Percentiles rank a stretch among this genome's conserved stretches.
These are phyloP conservation scores for Diatrype stigma DNA, from an alignment of 2,329 filamentous ascomycete genomes.

Conservation along the genomic window DNA sequence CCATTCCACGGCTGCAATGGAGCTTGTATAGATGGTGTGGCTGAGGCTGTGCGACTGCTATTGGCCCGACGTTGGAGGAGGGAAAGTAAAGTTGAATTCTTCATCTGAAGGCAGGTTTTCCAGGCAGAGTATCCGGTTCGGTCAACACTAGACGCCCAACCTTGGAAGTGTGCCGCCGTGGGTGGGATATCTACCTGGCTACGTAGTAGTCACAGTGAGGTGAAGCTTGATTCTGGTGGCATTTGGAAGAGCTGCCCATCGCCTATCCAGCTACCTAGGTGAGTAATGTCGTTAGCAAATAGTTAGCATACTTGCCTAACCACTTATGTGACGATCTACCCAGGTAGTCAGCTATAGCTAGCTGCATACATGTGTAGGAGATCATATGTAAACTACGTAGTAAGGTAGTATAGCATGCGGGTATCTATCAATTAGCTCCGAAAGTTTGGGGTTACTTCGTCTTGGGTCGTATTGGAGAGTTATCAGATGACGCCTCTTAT, in stretches of 20 bases:
- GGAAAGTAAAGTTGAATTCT: no score
- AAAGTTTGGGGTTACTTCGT: background rate
- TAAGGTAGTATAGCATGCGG: no score
- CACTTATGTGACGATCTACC: no score
- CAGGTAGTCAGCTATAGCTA: background rate
- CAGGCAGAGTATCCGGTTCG: background rate
- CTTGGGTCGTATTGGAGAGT: background rate
- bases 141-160: background rate
- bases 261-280: no score
- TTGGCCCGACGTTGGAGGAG: background rate
- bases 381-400: no score
- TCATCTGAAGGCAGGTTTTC: background rate
- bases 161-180: no score
- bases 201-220: no score
- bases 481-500: background rate
- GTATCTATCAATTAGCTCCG: background rate
- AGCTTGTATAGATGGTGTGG: background rate
- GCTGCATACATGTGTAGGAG: background rate
- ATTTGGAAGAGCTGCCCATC: no score
- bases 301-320: no score
- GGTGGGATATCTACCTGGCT: no score
- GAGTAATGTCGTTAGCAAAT: no score
- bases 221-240: no score
- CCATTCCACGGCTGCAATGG: background rate
- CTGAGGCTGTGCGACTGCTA: background rate